Percentiles rank a stretch among this genome's conserved stretches.
Conservation (phyloP, 192 early-diverging fungal species). For the Coemansia sp. region DNA sequence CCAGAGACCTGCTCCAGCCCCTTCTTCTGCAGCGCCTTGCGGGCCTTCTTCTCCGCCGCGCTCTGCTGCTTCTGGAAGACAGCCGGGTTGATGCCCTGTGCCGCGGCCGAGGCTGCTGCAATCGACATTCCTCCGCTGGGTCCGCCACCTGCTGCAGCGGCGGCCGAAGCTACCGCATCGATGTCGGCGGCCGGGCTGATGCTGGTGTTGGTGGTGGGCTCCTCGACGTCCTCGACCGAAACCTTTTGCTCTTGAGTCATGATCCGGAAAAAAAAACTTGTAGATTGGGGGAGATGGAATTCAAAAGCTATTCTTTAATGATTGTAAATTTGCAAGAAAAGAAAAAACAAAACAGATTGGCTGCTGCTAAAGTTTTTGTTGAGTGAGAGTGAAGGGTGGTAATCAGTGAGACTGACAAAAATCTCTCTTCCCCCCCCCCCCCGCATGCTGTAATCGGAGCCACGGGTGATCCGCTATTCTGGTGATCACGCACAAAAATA, state of each 20-base stretch:
- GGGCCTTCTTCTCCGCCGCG: conserved; percentile 93
- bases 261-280: not conserved
- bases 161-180: conserved; percentile 6
- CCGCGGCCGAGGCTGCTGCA: conserved; percentile 28
- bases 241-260: conserved; percentile 51
- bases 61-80: conserved; percentile 59
- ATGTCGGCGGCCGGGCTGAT: no score
- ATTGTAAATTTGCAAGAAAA: conserved; percentile 1
- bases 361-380: no score
- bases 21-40: conserved; percentile 92
- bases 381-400: no score
- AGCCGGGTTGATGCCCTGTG: conserved; percentile 34
- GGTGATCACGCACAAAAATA: no score
- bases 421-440: no score
- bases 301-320: conserved; percentile 4
- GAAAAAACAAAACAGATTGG: not conserved
- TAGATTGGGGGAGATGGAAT: not conserved
- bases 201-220: conserved; percentile 8
- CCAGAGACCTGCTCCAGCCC: conserved; percentile 86
- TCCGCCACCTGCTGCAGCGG: conserved; percentile 7
- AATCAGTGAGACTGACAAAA: no score
- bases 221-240: conserved; percentile 36
- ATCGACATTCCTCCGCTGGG: conserved; percentile 16
- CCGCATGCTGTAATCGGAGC: no score
- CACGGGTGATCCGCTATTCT: no score